phyloP scores from a whole-genome alignment of 2,329 filamentous ascomycete species.

The Clonostachys rhizophaga region DNA sequence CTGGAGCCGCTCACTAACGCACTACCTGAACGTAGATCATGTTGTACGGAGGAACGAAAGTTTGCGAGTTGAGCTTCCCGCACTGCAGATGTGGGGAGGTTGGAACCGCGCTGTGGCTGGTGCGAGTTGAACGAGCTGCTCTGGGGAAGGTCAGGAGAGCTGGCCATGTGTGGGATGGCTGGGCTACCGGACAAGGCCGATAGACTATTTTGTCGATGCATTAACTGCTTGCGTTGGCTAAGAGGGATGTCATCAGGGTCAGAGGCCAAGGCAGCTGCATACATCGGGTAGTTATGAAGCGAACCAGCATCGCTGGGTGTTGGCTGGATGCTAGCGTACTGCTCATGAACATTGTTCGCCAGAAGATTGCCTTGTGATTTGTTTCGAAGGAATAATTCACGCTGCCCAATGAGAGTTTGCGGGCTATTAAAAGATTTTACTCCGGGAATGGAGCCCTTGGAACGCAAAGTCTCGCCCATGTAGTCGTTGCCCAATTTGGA shows the following conservation, averaged over 20 bases:
- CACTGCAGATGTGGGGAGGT: conserved; percentile 30
- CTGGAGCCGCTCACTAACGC: conserved; percentile 22
- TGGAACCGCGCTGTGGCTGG: conserved; percentile 44
- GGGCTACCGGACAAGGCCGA: conserved; percentile 17
- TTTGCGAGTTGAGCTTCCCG: conserved; percentile 58
- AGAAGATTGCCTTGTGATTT: conserved; percentile 40
- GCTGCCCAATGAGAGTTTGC: conserved; percentile 50
- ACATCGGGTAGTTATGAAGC: conserved; percentile 26
- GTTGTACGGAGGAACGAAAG: conserved; percentile 62
- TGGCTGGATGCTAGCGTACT: conserved; percentile 13
- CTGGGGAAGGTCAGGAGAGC: neutral
- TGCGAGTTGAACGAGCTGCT: conserved; percentile 41
- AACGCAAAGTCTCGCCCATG: neutral
- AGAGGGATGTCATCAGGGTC: conserved; percentile 68
- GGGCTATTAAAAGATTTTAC: conserved; percentile 46
- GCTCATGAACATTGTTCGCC: conserved; percentile 7
- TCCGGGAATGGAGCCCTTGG: conserved; percentile 24
- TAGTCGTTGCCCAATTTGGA: conserved; percentile 12
- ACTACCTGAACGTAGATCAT: conserved; percentile 47
- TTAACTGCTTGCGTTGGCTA: conserved; percentile 59
- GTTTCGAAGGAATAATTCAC: conserved; percentile 48
- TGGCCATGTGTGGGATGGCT: neutral
- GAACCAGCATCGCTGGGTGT: conserved; percentile 35
- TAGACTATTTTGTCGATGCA: conserved; percentile 44
- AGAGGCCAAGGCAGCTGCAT: conserved; percentile 19